These are phyloP conservation scores for Ambrosiella beaveri DNA, from an alignment of 2,329 filamentous ascomycete genomes.

Conservation along the genomic window DNA sequence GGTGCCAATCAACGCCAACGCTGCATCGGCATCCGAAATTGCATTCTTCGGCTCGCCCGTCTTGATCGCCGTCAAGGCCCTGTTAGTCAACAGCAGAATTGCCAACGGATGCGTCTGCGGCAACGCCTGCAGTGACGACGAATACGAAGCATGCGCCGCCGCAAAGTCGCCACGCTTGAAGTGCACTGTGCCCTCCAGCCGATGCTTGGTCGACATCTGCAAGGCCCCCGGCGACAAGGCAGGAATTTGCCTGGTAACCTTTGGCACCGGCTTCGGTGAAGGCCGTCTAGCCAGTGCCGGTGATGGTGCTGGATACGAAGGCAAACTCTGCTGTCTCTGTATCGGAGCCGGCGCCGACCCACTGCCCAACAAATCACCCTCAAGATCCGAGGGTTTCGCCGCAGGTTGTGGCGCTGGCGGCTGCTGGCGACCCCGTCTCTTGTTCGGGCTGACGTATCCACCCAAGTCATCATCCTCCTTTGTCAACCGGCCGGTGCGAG, in stretches of 20 bases:
- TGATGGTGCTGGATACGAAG: conserved; percentile 23
- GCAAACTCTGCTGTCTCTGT: conserved; percentile 20
- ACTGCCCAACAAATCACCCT: conserved; percentile 48
- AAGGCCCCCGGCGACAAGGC: conserved; percentile 51
- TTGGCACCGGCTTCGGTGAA: conserved; percentile 24
- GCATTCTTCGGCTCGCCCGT: conserved; percentile 81
- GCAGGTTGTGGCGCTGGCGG: conserved; percentile 25
- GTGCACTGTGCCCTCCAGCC: conserved; percentile 65
- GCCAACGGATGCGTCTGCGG: conserved; percentile 65
- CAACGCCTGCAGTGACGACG: conserved; percentile 54
- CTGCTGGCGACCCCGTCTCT: conserved; percentile 52
- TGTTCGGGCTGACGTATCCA: conserved; percentile 72
- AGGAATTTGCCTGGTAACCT: conserved; percentile 42
- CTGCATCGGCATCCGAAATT: conserved; percentile 66
- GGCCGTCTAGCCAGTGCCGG: conserved; percentile 21
- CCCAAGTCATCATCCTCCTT: conserved; percentile 67
- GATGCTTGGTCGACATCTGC: conserved; percentile 58
- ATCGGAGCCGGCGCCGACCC: conserved; percentile 14
- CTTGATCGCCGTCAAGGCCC: conserved; percentile 76
- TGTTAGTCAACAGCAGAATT: conserved; percentile 83
- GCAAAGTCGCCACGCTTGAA: conserved; percentile 93
- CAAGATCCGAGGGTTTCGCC: conserved; percentile 28
- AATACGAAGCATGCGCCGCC: conserved; percentile 68
- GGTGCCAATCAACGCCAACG: conserved; percentile 62
- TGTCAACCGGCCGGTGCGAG: conserved; percentile 52